Conservation (phyloP, 768 basidiomycete species). For the Amyloporia xantha region DNA sequence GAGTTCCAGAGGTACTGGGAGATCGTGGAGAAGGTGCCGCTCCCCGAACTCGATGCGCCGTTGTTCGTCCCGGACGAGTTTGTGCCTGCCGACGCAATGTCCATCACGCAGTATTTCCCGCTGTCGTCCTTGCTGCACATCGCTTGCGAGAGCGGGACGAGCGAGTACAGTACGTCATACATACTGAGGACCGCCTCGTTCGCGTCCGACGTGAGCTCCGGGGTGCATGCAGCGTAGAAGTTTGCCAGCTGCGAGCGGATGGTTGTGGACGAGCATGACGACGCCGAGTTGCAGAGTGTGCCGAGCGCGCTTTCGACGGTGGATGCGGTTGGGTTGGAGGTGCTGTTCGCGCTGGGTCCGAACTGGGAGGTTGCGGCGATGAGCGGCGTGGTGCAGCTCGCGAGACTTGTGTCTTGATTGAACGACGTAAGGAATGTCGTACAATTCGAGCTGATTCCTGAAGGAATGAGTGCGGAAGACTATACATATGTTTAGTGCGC, state of each 20-base stretch:
- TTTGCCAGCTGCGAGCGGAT: constrained; percentile 55
- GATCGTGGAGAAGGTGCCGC: constrained; percentile 11
- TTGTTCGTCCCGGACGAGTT: constrained; percentile 18
- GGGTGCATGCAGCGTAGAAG: constrained; percentile 66
- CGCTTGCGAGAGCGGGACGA: constrained; percentile 58
- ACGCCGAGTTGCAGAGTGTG: constrained; percentile 45
- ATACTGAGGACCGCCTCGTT: constrained; percentile 45
- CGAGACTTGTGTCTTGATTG: constrained; percentile 52
- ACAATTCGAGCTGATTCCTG: constrained; percentile 52
- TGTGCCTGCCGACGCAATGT: constrained; percentile 31
- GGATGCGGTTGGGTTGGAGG: constrained; percentile 29
- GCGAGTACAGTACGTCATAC: constrained; percentile 78
- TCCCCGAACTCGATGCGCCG: constrained; percentile 11
- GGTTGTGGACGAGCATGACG: constrained; percentile 47
- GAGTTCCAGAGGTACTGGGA: constrained; percentile 22
- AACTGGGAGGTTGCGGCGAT: constrained; percentile 54
- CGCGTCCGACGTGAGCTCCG: constrained; percentile 55
- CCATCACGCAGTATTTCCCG: constrained; percentile 62
- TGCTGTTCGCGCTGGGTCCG: constrained; percentile 35
- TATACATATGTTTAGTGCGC: constrained; percentile 22
- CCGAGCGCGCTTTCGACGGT: constrained; percentile 46
- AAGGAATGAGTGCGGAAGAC: constrained; percentile 54
- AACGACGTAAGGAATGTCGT: constrained; percentile 50
- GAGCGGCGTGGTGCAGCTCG: constrained; percentile 57
- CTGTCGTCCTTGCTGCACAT: constrained; percentile 72